A percentile compares a stretch with the other conserved stretches of the same genome.
These are phyloP conservation scores for Ogataea glucozyma DNA, from an alignment of 805 yeast genomes.

Conservation along the genomic window DNA sequence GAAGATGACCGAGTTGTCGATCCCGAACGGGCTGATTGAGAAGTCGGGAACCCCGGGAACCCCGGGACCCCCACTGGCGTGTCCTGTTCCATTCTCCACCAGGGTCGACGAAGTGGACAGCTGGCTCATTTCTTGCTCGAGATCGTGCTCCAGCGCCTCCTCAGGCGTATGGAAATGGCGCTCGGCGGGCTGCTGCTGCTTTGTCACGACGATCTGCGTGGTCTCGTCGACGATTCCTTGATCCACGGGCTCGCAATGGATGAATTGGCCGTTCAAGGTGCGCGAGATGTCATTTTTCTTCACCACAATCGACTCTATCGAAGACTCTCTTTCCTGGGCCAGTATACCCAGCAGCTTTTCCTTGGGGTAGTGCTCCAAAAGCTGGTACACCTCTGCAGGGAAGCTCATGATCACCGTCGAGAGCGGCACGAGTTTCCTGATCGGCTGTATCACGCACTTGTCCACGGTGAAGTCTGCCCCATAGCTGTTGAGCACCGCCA, in stretches of 20 bases:
- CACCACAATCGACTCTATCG: conserved; percentile 26
- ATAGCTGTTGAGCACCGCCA: conserved; percentile 36
- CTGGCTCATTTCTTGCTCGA: conserved; percentile 12
- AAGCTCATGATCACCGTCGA: conserved; percentile 42
- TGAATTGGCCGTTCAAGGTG: conserved; percentile 49
- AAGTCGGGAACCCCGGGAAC: conserved; percentile 10
- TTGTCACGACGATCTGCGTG: conserved; percentile 59
- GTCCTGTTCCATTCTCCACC: conserved; percentile 5
- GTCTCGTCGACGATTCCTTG: conserved; percentile 56
- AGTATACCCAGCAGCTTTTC: conserved; percentile 36
- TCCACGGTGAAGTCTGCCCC: conserved; percentile 46
- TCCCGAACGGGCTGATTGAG: conserved; percentile 19
- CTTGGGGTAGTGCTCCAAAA: conserved; percentile 39
- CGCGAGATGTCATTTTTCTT: conserved; percentile 46
- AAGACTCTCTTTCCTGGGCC: conserved; percentile 36
- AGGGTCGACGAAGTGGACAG: conserved; percentile 13
- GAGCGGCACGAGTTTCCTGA: conserved; percentile 35
- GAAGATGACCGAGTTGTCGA: conserved; percentile 17
- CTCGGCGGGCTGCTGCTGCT: conserved; percentile 19
- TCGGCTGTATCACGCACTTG: conserved; percentile 39
- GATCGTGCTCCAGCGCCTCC: conserved; percentile 12
- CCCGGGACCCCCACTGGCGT: not conserved
- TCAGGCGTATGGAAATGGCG: not conserved
- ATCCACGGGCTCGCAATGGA: conserved; percentile 69
- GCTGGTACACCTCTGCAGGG: conserved; percentile 48